phyloP scores from a whole-genome alignment of 805 yeast genomes.

The Teunomyces atbi region DNA sequence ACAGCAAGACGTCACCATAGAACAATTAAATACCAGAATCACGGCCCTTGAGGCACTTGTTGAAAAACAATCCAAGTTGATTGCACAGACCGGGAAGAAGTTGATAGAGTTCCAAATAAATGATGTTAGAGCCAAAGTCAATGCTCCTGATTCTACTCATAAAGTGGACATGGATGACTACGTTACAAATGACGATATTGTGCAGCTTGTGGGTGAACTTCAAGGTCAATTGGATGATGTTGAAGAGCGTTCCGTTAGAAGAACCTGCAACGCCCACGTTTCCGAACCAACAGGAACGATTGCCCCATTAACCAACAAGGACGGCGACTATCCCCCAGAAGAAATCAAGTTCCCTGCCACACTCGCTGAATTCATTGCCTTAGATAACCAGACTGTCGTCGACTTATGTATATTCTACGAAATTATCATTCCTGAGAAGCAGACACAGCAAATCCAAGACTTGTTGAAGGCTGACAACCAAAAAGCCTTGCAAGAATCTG shows the following conservation, averaged over 20 bases:
- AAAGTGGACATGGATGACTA: constrained; percentile 47
- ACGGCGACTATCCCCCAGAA: constrained; percentile 64
- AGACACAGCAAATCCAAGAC: constrained; percentile 36
- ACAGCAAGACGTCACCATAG: background rate
- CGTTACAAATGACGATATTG: constrained; percentile 79
- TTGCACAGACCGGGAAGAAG: constrained; percentile 79
- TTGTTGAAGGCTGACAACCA: constrained; percentile 4
- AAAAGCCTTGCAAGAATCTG: constrained; percentile 11
- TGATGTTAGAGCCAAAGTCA: constrained; percentile 39
- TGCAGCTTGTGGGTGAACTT: constrained; percentile 82
- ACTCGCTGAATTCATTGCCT: constrained; percentile 47
- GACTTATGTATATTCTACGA: constrained; percentile 72
- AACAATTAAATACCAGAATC: constrained; percentile 24
- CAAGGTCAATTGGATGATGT: constrained; percentile 81
- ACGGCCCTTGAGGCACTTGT: constrained; percentile 52
- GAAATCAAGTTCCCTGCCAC: constrained; percentile 55
- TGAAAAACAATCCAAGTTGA: constrained; percentile 60
- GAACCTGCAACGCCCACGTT: constrained; percentile 64
- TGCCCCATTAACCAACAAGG: constrained; percentile 75
- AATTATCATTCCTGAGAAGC: constrained; percentile 57
- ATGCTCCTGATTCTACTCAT: constrained; percentile 9
- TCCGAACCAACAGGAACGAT: constrained; percentile 39
- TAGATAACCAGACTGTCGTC: constrained; percentile 47
- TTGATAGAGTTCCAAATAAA: constrained; percentile 66
- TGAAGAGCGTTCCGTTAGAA: constrained; percentile 73